phyloP scores from a whole-genome alignment of 139 green algal species.

The Chlorella vulgaris region DNA sequence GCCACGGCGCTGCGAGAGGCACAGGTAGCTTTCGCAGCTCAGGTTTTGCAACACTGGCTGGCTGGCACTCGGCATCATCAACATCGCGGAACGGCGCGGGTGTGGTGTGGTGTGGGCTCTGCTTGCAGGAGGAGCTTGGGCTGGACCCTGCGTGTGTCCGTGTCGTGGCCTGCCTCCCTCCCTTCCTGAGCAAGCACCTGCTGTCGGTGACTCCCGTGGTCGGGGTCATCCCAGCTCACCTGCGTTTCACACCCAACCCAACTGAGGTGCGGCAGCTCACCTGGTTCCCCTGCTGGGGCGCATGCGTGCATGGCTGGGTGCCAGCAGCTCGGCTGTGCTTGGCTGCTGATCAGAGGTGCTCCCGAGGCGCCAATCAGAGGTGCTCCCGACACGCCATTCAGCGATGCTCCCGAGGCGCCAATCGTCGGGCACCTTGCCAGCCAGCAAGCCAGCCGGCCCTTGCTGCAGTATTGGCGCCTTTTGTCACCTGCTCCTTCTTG shows the following conservation, averaged over 20 bases:
- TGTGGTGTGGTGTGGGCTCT: neutral
- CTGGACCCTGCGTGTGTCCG: slow-evolving; percentile 34
- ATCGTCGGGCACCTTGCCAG: too few species aligned
- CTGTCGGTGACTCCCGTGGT: slow-evolving; percentile 77
- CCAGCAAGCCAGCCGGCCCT: too few species aligned
- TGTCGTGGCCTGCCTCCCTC: slow-evolving; percentile 61
- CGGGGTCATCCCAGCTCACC: slow-evolving; percentile 33
- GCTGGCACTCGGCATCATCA: too few species aligned
- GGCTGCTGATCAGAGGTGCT: neutral
- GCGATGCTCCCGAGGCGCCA: too few species aligned
- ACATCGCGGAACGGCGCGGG: too few species aligned
- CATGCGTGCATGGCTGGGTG: too few species aligned
- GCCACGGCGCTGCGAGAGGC: slow-evolving; percentile 74
- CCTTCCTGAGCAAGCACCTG: slow-evolving; percentile 73
- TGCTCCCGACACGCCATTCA: too few species aligned
- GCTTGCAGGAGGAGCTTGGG: slow-evolving; percentile 66
- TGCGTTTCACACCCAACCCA: slow-evolving; percentile 41
- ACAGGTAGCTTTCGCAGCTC: neutral
- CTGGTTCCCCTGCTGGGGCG: too few species aligned
- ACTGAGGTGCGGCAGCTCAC: slow-evolving; percentile 3
- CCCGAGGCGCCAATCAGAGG: too few species aligned
- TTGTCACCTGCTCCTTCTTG: too few species aligned
- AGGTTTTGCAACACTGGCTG: too few species aligned
- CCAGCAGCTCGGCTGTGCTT: too few species aligned
- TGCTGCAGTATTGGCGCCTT: neutral